phyloP scores from a whole-genome alignment of 441 rosid genomes.

The Francoa sonchifolia region DNA sequence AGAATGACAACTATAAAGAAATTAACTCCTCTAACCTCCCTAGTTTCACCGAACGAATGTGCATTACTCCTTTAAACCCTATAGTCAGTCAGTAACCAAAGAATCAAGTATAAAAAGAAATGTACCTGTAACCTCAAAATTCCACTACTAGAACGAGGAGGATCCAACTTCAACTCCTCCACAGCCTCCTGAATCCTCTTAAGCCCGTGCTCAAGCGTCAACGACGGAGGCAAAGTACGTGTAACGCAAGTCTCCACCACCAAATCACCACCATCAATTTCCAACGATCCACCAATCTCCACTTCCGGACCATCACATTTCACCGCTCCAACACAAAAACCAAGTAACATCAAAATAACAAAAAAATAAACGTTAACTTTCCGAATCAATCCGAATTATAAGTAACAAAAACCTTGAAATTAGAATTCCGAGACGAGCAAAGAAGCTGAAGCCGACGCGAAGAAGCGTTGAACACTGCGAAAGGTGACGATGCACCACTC shows the following conservation, averaged over 20 bases:
- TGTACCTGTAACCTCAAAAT: slow-evolving; percentile 61
- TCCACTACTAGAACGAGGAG: slow-evolving; percentile 48
- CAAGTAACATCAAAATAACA: slow-evolving; percentile 1
- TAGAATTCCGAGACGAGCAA: no score
- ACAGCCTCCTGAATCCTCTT: slow-evolving; percentile 44
- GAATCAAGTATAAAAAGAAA: no score
- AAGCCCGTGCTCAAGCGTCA: slow-evolving; percentile 62
- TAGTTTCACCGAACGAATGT: no score
- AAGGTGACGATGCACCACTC: no score
- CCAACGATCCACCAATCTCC: slow-evolving; percentile 21
- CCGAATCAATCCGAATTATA: neutral
- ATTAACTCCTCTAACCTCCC: no score
- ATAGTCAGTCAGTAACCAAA: no score
- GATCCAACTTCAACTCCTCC: slow-evolving; percentile 45
- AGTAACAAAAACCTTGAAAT: slow-evolving; percentile 17
- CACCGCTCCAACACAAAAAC: slow-evolving; percentile 23
- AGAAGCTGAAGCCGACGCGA: no score
- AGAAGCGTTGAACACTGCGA: no score
- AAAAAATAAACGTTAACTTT: neutral
- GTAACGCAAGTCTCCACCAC: slow-evolving; percentile 55
- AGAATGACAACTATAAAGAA: no score
- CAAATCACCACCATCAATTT: slow-evolving; percentile 30
- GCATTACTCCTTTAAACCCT: no score
- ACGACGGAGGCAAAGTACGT: slow-evolving; percentile 61
- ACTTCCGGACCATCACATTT: slow-evolving; percentile 53